A percentile compares a stretch with the other conserved stretches of the same genome.
Conservation (phyloP, 2,329 filamentous ascomycete genomes). For the Colletotrichum lentis region DNA sequence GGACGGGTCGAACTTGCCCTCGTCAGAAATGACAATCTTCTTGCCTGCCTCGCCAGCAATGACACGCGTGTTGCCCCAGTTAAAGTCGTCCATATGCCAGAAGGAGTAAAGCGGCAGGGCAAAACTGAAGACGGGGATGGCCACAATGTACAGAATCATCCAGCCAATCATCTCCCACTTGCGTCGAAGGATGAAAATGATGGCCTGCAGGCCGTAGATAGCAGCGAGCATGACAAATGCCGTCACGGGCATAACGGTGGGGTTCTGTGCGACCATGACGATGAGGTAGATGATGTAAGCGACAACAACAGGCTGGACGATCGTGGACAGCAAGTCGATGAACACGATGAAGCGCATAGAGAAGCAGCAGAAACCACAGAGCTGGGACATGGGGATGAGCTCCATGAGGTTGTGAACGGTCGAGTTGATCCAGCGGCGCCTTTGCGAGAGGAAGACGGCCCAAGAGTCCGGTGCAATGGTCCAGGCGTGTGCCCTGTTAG, state of each 20-base stretch:
- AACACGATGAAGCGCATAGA: conserved; percentile 99
- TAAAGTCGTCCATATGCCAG: conserved; percentile 99
- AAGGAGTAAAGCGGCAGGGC: conserved; percentile 92
- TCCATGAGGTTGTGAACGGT: conserved; percentile 98
- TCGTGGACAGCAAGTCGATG: conserved; percentile 87
- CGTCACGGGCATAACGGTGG: conserved; percentile 76
- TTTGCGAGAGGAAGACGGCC: conserved; percentile 94
- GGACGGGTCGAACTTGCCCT: conserved; percentile 95
- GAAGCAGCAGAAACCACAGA: conserved; percentile 99
- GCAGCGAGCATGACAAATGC: conserved; percentile 90
- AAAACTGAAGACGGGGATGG: conserved; percentile 91
- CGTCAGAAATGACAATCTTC: conserved; percentile 92
- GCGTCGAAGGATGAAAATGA: conserved; percentile 94
- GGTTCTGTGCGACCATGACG: conserved; percentile 70
- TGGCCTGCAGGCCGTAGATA: conserved; percentile 96
- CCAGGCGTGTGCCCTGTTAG: conserved; percentile 90
- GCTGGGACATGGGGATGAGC: conserved; percentile 88
- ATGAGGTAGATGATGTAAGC: conserved; percentile 92
- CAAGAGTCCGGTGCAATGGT: conserved; percentile 96
- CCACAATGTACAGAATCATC: conserved; percentile 96
- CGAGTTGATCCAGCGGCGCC: conserved; percentile 99
- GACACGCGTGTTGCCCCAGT: conserved; percentile 98
- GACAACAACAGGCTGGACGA: conserved; percentile 90
- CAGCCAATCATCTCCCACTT: conserved; percentile 99
- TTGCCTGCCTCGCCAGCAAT: conserved; percentile 93